phyloP scores from a whole-genome alignment of 345 rosid species.

The Citrus unshiu region DNA sequence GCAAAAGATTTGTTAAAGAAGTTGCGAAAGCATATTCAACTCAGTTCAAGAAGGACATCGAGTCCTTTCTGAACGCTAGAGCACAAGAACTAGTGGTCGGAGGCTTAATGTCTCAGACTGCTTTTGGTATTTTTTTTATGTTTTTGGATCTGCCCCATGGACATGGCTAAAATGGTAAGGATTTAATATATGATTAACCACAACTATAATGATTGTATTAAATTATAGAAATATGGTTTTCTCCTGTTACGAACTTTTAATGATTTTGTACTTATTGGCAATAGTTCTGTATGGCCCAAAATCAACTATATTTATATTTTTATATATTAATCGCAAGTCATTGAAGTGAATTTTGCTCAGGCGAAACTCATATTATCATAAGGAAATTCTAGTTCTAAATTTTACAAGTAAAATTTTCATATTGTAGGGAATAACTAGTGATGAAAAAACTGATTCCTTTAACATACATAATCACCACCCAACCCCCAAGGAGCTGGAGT shows the following conservation, averaged over 20 bases:
- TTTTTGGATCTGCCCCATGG: conserved; percentile 5
- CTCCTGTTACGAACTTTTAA: too few relatives aligned
- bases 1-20: not conserved
- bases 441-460: conserved; percentile 12
- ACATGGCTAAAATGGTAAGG: conserved; percentile 5
- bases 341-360: too few relatives aligned
- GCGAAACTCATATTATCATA: too few relatives aligned
- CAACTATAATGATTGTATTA: too few relatives aligned
- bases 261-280: too few relatives aligned
- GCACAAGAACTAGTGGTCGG: conserved; percentile 20
- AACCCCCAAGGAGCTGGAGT: not conserved
- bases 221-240: too few relatives aligned
- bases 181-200: too few relatives aligned
- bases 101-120: conserved; percentile 3
- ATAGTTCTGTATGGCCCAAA: too few relatives aligned
- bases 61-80: conserved; percentile 14
- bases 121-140: not conserved
- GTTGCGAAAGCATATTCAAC: conserved; percentile 9
- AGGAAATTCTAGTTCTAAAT: too few relatives aligned
- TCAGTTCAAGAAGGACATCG: conserved; percentile 17
- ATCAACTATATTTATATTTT: too few relatives aligned
- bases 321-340: too few relatives aligned
- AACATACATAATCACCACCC: conserved; percentile 6
- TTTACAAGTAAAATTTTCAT: not conserved
- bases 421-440: conserved; percentile 10